Conservation (phyloP, 306 rosid genomes). For the Glycyrrhiza uralensis region DNA sequence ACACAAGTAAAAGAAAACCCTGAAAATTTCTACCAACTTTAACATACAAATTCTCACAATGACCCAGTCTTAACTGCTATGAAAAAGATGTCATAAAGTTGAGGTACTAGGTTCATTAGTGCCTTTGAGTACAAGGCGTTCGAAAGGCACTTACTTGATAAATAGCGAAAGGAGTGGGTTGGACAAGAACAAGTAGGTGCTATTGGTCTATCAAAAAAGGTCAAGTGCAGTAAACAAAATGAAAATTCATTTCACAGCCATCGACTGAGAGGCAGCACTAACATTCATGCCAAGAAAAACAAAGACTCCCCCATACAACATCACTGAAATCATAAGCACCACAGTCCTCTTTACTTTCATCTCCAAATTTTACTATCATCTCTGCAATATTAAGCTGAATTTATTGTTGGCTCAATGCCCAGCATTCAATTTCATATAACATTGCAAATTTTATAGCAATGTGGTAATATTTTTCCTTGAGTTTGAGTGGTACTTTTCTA, state of each 20-base stretch:
- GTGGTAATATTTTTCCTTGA: neutral
- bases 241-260: neutral
- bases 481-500: neutral
- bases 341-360: neutral
- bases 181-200: neutral
- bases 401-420: neutral
- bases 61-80: neutral
- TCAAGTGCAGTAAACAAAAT: neutral
- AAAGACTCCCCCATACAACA: neutral
- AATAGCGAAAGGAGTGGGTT: neutral
- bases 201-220: neutral
- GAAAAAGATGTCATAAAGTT: neutral
- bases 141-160: neutral
- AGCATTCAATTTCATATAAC: neutral
- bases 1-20: neutral
- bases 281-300: neutral
- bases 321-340: neutral
- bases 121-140: neutral
- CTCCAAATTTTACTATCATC: neutral
- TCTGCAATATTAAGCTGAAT: neutral
- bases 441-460: neutral
- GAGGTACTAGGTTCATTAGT: neutral
- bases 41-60: conserved; percentile 9
- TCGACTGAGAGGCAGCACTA: neutral
- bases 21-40: neutral